Base-by-base conservation (phyloP, 768 basidiomycete species). In the Mycena venus region DNA sequence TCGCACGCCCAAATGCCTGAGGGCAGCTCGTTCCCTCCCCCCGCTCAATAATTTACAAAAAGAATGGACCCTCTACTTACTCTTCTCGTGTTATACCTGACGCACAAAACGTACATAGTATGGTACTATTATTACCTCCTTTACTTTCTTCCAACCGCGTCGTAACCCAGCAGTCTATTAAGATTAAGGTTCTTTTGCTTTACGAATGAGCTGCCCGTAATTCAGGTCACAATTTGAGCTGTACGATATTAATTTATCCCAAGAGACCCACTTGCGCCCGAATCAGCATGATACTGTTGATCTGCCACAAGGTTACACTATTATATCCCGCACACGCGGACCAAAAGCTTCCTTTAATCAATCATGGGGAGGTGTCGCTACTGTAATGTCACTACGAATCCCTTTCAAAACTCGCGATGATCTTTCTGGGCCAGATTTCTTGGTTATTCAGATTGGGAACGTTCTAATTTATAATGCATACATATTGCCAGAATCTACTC, bases 231-330 rank as follows among this genome's bases (percentile, higher is more conserved):
- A 70, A 27, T 11, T 63, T 10, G 29, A 44, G 23, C 44, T 2
- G 49, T 56, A 62, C 32, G 68, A 74, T 34, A 34, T 70, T 53
- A 73, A 73, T 36, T 42, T 73, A 12, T 67, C 62, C n/a, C 58
- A 62, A 62, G 72, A 73, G 27, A 74, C 73, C 1, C 73, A 70
- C n/a, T 53, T 74, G 11, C 67, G 73, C 0, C 67, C 68, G 3
- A 23, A 51, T 29, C 67, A 69, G 15, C 68, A 74, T 15, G 73
- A 74, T 6, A 58, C 67, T 5, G 17, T 68, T 2, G 31, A 42
- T 2, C 59, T 64, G 0, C 73, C 73, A 4, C 14, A 25, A 6
- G 73, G 73, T 6, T 74, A 74, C 44, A 27, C 32, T 0, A 44
- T 74, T 31, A 11, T 64, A 9, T 69, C 67, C 2, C 60, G 47